These are phyloP conservation scores for Vickermania spadyakhi DNA, from an alignment of 208 protist genomes.

Conservation along the genomic window DNA sequence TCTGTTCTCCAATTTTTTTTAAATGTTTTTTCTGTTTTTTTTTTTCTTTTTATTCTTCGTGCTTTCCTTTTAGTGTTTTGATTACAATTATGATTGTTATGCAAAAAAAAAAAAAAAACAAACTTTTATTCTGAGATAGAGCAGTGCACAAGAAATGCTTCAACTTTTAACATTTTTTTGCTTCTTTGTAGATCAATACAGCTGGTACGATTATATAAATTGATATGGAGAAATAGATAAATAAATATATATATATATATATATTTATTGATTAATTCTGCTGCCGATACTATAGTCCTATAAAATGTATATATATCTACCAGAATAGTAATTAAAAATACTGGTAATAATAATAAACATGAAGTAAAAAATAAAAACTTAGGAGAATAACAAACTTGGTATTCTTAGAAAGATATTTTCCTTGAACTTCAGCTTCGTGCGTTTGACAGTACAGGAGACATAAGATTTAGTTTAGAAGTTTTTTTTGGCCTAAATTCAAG, in stretches of 20 bases:
- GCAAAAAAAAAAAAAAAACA: conserved; percentile 16
- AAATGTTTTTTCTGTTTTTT: conserved; percentile 1
- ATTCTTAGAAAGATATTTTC: conserved; percentile 1
- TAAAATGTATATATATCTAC: not conserved
- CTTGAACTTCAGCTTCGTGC: no score
- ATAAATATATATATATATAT: not conserved
- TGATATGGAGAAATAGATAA: not conserved
- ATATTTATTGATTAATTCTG: no score
- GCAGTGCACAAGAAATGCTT: no score
- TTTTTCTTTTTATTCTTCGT: conserved; percentile 7
- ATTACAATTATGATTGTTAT: no score
- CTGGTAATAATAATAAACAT: conserved; percentile 3
- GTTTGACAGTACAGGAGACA: no score
- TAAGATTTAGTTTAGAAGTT: no score
- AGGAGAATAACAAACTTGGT: conserved; percentile 5
- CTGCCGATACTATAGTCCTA: not conserved
- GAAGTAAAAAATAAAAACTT: conserved; percentile 9
- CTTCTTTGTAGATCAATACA: no score
- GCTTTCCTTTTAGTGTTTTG: no score
- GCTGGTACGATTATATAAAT: no score
- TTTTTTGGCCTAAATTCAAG: no score
- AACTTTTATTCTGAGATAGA: conserved; percentile 11
- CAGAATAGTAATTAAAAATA: conserved; percentile 7
- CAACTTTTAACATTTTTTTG: no score
- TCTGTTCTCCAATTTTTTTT: not conserved